Conservation (phyloP, 768 basidiomycete genomes). For the Naganishia friedmannii region DNA sequence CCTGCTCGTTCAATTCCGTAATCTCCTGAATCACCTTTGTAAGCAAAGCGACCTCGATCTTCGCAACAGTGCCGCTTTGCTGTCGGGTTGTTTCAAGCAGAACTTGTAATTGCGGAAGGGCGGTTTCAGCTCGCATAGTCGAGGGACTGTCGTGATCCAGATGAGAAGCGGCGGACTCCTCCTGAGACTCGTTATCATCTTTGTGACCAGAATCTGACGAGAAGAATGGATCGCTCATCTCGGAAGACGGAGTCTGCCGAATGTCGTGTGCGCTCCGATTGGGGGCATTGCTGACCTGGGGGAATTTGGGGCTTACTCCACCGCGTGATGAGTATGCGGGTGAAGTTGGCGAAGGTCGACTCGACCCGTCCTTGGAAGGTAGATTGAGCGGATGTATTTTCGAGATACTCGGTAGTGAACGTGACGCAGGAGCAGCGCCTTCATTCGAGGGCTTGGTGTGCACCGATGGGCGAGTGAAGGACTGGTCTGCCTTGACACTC, state of each 20-base stretch:
- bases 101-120: slow-evolving; percentile 37
- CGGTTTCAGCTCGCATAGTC: slow-evolving; percentile 16
- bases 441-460: background rate
- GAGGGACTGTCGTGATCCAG: slow-evolving; percentile 4
- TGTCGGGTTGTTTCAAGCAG: slow-evolving; percentile 36
- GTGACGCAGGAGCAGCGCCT: background rate
- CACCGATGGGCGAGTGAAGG: background rate
- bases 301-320: background rate
- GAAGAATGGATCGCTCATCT: slow-evolving; percentile 8
- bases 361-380: slow-evolving; percentile 2
- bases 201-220: background rate
- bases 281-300: background rate
- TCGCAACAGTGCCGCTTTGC: slow-evolving; percentile 57
- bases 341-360: slow-evolving; percentile 6
- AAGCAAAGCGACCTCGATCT: slow-evolving; percentile 65
- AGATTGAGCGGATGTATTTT: slow-evolving; percentile 11
- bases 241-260: slow-evolving; percentile 1
- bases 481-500: background rate
- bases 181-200: slow-evolving; percentile 22
- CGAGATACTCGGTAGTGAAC: background rate
- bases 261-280: background rate
- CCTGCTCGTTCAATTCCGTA: slow-evolving; percentile 64
- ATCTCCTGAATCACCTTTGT: slow-evolving; percentile 67
- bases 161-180: slow-evolving; percentile 41
- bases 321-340: slow-evolving; percentile 3